Evolutionary conservation across 768 basidiomycete genomes (phyloP).

Genomic region (Termitomyces bulborhizus): DNA sequence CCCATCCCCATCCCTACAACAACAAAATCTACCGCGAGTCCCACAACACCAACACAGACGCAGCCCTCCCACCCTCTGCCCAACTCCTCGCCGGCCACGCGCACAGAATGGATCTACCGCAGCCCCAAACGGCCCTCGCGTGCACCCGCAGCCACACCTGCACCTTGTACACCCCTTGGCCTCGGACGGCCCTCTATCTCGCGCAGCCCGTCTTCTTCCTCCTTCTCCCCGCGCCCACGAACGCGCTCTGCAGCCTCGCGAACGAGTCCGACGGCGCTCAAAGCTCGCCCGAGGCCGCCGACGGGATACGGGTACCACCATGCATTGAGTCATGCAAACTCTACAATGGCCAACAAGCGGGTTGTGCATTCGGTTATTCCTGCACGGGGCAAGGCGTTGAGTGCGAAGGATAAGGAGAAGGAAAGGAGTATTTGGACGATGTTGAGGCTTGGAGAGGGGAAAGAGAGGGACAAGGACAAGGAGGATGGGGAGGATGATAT

Average conservation of each 20-base stretch:
- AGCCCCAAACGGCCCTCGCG: constrained; percentile 15
- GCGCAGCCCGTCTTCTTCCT: constrained; percentile 11
- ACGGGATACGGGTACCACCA: constrained; percentile 19
- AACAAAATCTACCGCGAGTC: not conserved
- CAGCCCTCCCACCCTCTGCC: not conserved
- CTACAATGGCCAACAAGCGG: not conserved
- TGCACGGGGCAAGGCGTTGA: constrained; percentile 1
- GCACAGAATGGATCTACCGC: constrained; percentile 18
- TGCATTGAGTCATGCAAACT: not conserved
- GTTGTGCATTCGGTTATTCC: constrained; percentile 3
- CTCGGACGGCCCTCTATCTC: constrained; percentile 15
- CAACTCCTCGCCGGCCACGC: not conserved
- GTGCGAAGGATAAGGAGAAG: constrained; percentile 8
- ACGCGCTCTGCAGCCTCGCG: constrained; percentile 19
- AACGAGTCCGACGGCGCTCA: constrained; percentile 1
- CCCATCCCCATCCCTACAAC: not conserved
- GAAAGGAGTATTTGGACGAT: constrained; percentile 6
- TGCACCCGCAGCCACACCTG: not conserved
- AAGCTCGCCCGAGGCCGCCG: constrained; percentile 18
- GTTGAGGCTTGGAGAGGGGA: not conserved
- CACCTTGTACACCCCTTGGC: not conserved
- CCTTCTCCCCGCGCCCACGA: constrained; percentile 17
- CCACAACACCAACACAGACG: constrained; percentile 7
- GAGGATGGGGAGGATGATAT: not conserved
- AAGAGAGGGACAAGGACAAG: not conserved